A percentile compares a stretch with the other conserved stretches of the same genome.
Conservation (phyloP, 2,329 filamentous ascomycete species). For the Penicillium sp. region DNA sequence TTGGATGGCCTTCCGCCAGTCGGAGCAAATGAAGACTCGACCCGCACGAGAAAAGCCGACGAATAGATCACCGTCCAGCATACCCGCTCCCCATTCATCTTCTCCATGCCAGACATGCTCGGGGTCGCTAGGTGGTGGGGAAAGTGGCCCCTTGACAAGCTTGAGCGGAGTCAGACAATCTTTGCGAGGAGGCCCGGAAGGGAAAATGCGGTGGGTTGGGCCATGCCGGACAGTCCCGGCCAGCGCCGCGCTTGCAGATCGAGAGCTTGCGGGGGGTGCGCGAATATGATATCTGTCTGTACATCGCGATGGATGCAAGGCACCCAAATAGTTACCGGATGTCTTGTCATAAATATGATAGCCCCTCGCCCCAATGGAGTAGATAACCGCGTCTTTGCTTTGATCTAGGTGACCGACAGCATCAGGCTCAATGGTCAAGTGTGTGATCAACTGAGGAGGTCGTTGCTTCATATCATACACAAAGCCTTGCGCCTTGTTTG, state of each 20-base stretch:
- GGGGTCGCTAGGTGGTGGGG: constrained; percentile 18
- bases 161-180: constrained; percentile 31
- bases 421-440: constrained; percentile 41
- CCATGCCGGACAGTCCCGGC: constrained; percentile 23
- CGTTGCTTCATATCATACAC: constrained; percentile 47
- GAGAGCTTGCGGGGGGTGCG: constrained; percentile 22
- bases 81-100: constrained; percentile 52
- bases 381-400: constrained; percentile 43
- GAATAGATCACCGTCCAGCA: constrained; percentile 44
- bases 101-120: constrained; percentile 32
- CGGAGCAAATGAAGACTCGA: constrained; percentile 45
- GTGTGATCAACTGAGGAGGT: constrained; percentile 35
- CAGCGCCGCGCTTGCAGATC: constrained; percentile 18
- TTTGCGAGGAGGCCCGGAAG: constrained; percentile 20
- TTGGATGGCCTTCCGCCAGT: constrained; percentile 44
- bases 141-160: constrained; percentile 27
- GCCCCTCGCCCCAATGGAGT: constrained; percentile 45
- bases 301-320: constrained; percentile 37
- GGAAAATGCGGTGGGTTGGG: constrained; percentile 19
- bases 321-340: constrained; percentile 41
- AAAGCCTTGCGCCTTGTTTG: constrained; percentile 45
- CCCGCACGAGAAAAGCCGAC: constrained; percentile 48
- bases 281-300: constrained; percentile 37
- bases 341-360: constrained; percentile 47
- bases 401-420: constrained; percentile 51